Evolutionary conservation across 176 grass and related monocot genomes (phyloP), one percentile per base, ranked within the genome.

Genomic region (Zoysia japonica): DNA sequence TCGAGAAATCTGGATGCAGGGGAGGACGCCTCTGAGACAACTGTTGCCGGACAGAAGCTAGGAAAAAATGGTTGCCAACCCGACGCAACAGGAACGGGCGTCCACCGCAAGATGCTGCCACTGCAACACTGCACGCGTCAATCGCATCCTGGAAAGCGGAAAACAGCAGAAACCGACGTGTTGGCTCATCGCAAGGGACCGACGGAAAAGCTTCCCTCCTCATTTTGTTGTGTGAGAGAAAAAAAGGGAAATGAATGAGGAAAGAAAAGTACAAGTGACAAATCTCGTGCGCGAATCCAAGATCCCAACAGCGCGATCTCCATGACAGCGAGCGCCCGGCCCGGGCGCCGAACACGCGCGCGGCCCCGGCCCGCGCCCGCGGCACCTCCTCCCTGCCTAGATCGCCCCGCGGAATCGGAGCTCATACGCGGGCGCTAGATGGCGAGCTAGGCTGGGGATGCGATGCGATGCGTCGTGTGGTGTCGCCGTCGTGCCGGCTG

Each of bases 261-360:
- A 47, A 68, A 11, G 41, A 59, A 55, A 17, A 68, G 20, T 16
- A 28, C 17, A 38, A 42, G 36, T 3, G 11, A 60, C 75, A 88
- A 76, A 76, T 81, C 82, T 59, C 36, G 71, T 28, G 71, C 71
- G 61, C 77, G 48, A 85, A 88, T 88, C 82, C 55, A 56, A 64
- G 70, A 19, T 17, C 56, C 80, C 56, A 56, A 35, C 76, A 60
- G 39, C 46, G 47, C 28, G 49, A 87, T 82, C 85, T 17, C 79
- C 72, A 12, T 48, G 79, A 87, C 57, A 72, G 79, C 85, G 79
- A 77, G 5, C 16, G 72, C 1, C 57, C 15, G 1, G 42, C 12
- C 56, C 16, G 5, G 13, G 4, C 42, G 45, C 52, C 63, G 61
- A 69, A 86, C 78, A 81, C 78, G 84, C 37, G 77, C 59, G 20